These are phyloP conservation scores for Globisporangium echinulatum DNA, from an alignment of 352 stramenopile species.

Conservation along the genomic window DNA sequence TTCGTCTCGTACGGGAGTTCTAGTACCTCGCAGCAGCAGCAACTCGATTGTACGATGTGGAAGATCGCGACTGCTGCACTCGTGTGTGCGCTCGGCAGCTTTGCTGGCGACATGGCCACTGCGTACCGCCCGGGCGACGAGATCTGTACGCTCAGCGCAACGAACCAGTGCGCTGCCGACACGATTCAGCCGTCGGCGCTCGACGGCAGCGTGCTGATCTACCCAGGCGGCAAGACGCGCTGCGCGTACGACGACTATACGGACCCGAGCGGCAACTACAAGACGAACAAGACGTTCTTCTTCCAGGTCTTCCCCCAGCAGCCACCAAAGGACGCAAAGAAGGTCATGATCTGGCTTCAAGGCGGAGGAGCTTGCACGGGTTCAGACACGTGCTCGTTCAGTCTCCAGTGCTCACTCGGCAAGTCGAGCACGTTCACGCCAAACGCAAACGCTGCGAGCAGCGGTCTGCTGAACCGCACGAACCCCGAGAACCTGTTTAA, in stretches of 20 bases:
- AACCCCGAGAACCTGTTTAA: slow-evolving; percentile 31
- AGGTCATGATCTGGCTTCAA: slow-evolving; percentile 38
- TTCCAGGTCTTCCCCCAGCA: slow-evolving; percentile 40
- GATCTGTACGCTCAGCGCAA: slow-evolving; percentile 15
- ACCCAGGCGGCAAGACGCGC: slow-evolving; percentile 16
- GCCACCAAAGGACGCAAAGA: slow-evolving; percentile 22
- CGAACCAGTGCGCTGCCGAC: slow-evolving; percentile 22
- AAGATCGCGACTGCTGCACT: slow-evolving; percentile 4
- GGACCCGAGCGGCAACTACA: slow-evolving; percentile 5
- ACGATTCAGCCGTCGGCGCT: slow-evolving; percentile 16
- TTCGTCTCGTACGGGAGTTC: not conserved
- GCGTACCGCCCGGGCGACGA: slow-evolving; percentile 16
- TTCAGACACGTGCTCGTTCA: slow-evolving; percentile 31
- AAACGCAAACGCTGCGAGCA: slow-evolving; percentile 19
- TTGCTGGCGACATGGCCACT: not conserved
- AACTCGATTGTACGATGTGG: slow-evolving; percentile 5
- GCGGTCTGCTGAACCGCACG: slow-evolving; percentile 30
- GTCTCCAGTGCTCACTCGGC: slow-evolving; percentile 24
- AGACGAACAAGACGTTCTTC: slow-evolving; percentile 24
- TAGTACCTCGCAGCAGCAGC: no score
- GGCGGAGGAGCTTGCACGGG: slow-evolving; percentile 31
- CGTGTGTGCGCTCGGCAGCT: slow-evolving; percentile 4
- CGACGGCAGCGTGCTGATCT: slow-evolving; percentile 25
- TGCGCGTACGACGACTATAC: slow-evolving; percentile 18
- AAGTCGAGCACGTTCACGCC: slow-evolving; percentile 21